Evolutionary conservation across 495 filamentous ascomycete genomes (phyloP).

Genomic region (Penicillium mononematosum): DNA sequence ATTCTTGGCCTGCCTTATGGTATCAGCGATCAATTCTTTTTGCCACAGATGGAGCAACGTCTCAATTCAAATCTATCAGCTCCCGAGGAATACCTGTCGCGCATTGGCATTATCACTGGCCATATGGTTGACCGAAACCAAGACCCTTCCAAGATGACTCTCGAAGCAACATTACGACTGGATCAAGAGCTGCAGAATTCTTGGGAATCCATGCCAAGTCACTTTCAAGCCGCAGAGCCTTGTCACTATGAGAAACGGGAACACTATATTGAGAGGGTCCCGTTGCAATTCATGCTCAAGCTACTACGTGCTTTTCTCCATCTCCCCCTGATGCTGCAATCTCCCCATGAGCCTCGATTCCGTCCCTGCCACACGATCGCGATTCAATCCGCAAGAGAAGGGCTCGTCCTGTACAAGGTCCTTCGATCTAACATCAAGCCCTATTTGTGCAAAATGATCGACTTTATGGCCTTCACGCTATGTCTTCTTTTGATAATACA

Average conservation of each 20-base stretch:
- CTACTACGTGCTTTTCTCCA: constrained; percentile 48
- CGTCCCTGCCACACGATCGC: constrained; percentile 42
- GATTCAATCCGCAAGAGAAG: constrained; percentile 48
- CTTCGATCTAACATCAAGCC: constrained; percentile 39
- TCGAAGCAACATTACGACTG: constrained; percentile 43
- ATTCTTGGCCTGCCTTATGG: constrained; percentile 53
- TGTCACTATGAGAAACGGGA: constrained; percentile 12
- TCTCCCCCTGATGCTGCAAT: constrained; percentile 55
- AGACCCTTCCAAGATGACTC: constrained; percentile 34
- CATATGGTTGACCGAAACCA: constrained; percentile 55
- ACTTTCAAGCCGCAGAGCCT: constrained; percentile 30
- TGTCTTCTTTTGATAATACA: constrained; percentile 51
- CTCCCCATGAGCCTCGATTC: constrained; percentile 40
- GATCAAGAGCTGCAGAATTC: constrained; percentile 50
- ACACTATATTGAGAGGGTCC: constrained; percentile 34
- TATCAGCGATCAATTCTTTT: constrained; percentile 37
- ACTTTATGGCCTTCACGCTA: constrained; percentile 55
- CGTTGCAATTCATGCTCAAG: constrained; percentile 49
- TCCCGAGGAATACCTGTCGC: constrained; percentile 32
- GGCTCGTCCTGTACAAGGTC: constrained; percentile 42
- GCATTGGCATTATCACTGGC: constrained; percentile 40
- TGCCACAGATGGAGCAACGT: constrained; percentile 25
- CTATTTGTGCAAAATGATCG: constrained; percentile 52
- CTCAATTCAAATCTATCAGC: constrained; percentile 19
- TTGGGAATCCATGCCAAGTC: constrained; percentile 33